Evolutionary conservation across 192 early-diverging fungal genomes (phyloP), one percentile per base, ranked within the genome.

Genomic region (Geranomyces michiganensis): DNA sequence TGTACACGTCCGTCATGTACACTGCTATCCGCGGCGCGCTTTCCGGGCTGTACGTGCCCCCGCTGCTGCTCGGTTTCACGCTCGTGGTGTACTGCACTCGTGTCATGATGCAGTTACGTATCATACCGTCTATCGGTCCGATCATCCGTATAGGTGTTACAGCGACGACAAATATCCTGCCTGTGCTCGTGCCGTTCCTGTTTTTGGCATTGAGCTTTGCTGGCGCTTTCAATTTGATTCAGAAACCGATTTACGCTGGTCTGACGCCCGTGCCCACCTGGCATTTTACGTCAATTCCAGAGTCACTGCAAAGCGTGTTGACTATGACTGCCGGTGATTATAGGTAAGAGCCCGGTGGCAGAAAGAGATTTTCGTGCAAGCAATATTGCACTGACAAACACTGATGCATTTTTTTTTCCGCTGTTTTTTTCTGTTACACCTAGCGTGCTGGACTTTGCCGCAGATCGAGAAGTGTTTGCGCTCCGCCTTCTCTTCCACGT

Each of bases 311-410:
- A 46, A 76, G 67, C 55, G 75, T 76, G 14, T 63, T 81, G 43
- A 81, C 79, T 0, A 81, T 81, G 79, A 74, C 75, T 21, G 73
- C 76, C 22, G 73, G 72, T 13, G 79, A 81, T 53, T 81, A 81
- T 51, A 76, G 76, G 79, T 81, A 61, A 8, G 62, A n/a, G n/a
- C n/a, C n/a, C n/a, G n/a, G n/a, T n/a, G n/a, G n/a, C 46, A 47
- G 13, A 47, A n/a, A 12, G 13, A n/a, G 12, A n/a, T 36, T 43
- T 30, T 45, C 36, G 17, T 71, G 7, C 56, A 12, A 5, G 31
- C 41, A 32, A 22, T 4, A 58, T 43, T 56, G 45, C n/a, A 14
- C 46, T n/a, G 13, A n/a, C 46, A 47, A 14, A 47, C 46, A 14
- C 13, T 14, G n/a, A 14, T 47, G 13, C n/a, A n/a, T 47, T n/a